Base-by-base conservation (phyloP, 1,284 basidiomycete species). In the Trametes hirsuta region DNA sequence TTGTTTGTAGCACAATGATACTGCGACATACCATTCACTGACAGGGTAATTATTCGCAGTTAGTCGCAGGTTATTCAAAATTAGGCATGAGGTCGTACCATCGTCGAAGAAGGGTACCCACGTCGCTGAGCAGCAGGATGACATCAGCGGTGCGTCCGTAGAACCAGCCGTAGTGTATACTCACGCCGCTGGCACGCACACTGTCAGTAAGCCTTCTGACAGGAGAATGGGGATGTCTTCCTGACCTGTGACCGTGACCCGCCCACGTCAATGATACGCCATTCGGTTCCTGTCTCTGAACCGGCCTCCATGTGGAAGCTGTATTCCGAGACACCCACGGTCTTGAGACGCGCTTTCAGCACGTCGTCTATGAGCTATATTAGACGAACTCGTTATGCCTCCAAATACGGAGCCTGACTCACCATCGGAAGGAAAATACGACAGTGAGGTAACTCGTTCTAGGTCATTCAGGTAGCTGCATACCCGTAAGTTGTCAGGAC, bases 21-120 rank as follows among this genome's bases (percentile, higher is more conserved):
- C 25, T 12, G 42, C 34, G 15, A 47, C 69, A 59, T 22, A 69
- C 70, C 69, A 49, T 71, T 69, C 48, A 65, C 63, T 69, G 52
- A 35, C n/a, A 15, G 36, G 34, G 18, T 2, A 4, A 8, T 21
- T 18, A 15, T 41, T 35, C 5, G 39, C 25, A 14, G 47, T n/a
- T 44, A 45, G 63, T 12, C 40, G 30, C 55, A 47, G 36, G 44
- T 30, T 21, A 52, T 40, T 34, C 47, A 14, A 52, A 47, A 42
- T 24, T 24, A 25, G 12, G 39, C 35, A 25, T 14, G n/a, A 14
- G 21, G 11, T n/a, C 68, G 42, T 63, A 88, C 87, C 86, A 74
- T 88, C 86, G 63, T 91, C 88, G 61, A 91, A 91, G 70, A 88
- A 91, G 11, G 88, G 88, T 3, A 83, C 84, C 88, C 88, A 91